Evolutionary conservation across 495 filamentous ascomycete genomes (phyloP), one percentile per base, ranked within the genome.

Genomic region (Neurospora discreta): DNA sequence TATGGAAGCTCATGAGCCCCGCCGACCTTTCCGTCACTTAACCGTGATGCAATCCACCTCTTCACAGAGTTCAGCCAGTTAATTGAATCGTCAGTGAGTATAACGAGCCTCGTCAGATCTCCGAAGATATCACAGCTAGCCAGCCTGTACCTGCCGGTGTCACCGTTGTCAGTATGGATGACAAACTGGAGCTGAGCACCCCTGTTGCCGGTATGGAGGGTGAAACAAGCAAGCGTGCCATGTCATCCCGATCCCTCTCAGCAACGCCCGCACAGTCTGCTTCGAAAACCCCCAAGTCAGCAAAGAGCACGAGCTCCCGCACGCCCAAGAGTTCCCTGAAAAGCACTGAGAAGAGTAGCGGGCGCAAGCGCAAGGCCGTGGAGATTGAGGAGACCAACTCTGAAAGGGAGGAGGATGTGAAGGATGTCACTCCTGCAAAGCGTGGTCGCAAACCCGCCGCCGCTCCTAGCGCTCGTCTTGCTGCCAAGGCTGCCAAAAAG

Each of bases 401-500:
- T 7, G 70, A 71, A 42, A 36, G 36, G n/a, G 68, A 69, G 15
- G n/a, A 68, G 30, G 40, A 40, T 39, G 33, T 33, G 6, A 41
- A 72, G 42, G 38, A 41, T 13, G 67, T 40, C 18, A 68, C 42
- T 36, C 39, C 60, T 69, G 58, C 20, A 2, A 78, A 76, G 71
- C 74, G 75, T 41, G 76, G 76, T 41, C 76, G 78, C 13, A 69
- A 75, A 68, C 70, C 73, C 39, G 71, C 38, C 33, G 42, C 67
- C 26, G 71, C 71, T 23, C 68, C 75, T 52, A 80, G 75, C 68
- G 78, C 77, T 39, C 72, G 74, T 7, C 75, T 80, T 44, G 73
- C 78, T n/a, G 72, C 72, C 5, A 75, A 75, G 71, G 76, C 74
- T 26, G 75, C 77, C 6, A 78, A 73, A 3, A 75, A 75, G 71